phyloP scores from a whole-genome alignment of 164 flowering plant species.

The Sextonia rubra region DNA sequence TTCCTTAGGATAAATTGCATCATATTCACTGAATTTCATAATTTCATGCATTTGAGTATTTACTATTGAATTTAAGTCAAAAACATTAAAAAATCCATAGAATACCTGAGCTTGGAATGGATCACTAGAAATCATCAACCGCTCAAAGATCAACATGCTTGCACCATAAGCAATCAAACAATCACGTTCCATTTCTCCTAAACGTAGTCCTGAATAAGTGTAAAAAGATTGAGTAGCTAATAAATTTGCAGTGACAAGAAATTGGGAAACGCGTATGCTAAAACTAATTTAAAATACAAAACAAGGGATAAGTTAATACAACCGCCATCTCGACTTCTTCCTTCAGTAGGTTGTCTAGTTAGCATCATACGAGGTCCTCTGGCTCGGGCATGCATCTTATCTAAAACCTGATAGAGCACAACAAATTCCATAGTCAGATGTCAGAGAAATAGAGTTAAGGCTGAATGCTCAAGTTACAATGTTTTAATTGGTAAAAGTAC shows the following conservation, averaged over 20 bases:
- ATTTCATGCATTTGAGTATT: too few relatives aligned
- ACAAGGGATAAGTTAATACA: conserved; percentile 8
- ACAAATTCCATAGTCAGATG: neutral
- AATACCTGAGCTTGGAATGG: conserved; percentile 89
- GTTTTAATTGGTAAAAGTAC: too few relatives aligned
- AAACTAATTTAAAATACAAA: neutral
- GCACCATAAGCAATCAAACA: conserved; percentile 97
- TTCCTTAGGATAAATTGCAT: too few relatives aligned
- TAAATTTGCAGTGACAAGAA: neutral
- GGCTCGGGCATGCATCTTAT: conserved; percentile 97
- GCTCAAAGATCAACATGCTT: conserved; percentile 76
- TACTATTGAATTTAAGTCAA: too few relatives aligned
- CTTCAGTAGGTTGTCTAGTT: conserved; percentile 98
- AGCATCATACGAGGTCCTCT: conserved; percentile 74
- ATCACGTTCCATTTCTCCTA: conserved; percentile 99
- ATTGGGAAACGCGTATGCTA: neutral
- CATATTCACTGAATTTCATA: too few relatives aligned
- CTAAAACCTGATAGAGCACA: conserved; percentile 56
- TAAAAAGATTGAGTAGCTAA: neutral
- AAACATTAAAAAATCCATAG: too few relatives aligned
- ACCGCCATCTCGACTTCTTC: conserved; percentile 90
- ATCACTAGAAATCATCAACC: conserved; percentile 91
- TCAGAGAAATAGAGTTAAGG: neutral
- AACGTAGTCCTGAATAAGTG: conserved; percentile 55
- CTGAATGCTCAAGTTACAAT: neutral